Base-by-base conservation (phyloP, 2,329 filamentous ascomycete species). In the Westerdykella aurantiaca region DNA sequence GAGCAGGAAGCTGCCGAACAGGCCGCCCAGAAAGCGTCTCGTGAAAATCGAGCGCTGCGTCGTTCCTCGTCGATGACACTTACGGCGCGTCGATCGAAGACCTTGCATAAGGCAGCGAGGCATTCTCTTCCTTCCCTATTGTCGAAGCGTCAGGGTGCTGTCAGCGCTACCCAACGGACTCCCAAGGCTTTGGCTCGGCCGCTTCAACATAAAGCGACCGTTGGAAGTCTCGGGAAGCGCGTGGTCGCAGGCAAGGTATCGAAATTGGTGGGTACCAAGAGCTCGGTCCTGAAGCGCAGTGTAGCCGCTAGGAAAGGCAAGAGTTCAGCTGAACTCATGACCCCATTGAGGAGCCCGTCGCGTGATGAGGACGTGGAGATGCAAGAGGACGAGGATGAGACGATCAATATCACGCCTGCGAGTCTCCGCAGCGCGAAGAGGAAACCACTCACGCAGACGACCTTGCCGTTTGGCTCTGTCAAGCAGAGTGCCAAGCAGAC, bases 331-430 rank as follows among this genome's bases (percentile, higher is more conserved):
- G 33, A 18, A 14, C n/a, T 14, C 7, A 16, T 35, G 33, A 35
- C n/a, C 5, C n/a, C 33, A 13, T 9, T 9, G 33, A 35, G 37
- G 31, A 42, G 39, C 22, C 14, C 34, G 21, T 9, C n/a, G 33
- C n/a, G 2, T 5, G 33, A 35, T 9, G 33, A 35, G 2, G 33
- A 16, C 13, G 33, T 35, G 33, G 25, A 10, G 3, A 29, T 29
- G 25, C 34, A 33, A 5, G 38, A 31, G 3, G 43, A 38, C 5
- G 50, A 52, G 2, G 55, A 57, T 10, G 43, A 45, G 5, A 62
- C 61, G 4, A 55, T 57, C 9, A 66, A 65, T 23, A 65, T 66
- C 23, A 66, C 63, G 7, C 62, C 63, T n/a, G 60, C 61, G 3
- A 64, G 62, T 22, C 51, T 66, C 4, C 61, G 63, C 31, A 65